Conservation (phyloP, 768 basidiomycete genomes). For the Russula compacta region DNA sequence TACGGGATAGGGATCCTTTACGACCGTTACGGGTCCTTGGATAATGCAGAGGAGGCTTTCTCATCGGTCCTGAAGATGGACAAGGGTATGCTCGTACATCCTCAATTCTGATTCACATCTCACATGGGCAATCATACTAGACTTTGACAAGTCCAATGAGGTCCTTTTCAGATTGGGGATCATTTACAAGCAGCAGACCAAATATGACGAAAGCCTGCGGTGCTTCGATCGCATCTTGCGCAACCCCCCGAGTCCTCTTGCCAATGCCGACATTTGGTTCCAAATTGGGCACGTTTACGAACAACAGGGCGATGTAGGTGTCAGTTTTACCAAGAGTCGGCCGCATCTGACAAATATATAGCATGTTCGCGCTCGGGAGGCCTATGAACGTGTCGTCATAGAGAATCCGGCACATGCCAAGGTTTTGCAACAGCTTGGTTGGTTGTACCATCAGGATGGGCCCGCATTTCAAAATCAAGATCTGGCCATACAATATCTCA, state of each 20-base stretch:
- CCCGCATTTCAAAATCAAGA: slow-evolving; percentile 96
- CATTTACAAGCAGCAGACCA: slow-evolving; percentile 98
- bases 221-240: slow-evolving; percentile 97
- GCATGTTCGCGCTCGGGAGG: slow-evolving; percentile 87
- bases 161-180: slow-evolving; percentile 97
- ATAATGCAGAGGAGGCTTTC: slow-evolving; percentile 99
- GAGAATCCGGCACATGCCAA: slow-evolving; percentile 95
- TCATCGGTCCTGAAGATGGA: slow-evolving; percentile 95
- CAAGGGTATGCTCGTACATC: slow-evolving; percentile 47
- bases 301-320: slow-evolving; percentile 86
- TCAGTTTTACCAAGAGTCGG: not conserved
- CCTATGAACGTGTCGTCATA: slow-evolving; percentile 89
- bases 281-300: slow-evolving; percentile 99
- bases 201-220: slow-evolving; percentile 77
- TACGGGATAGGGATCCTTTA: slow-evolving; percentile 99
- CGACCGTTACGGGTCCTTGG: slow-evolving; percentile 95
- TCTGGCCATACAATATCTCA: slow-evolving; percentile 85
- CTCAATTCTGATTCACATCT: not conserved
- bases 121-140: slow-evolving; percentile 32
- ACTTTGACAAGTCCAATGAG: slow-evolving; percentile 98
- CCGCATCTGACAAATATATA: slow-evolving; percentile 28
- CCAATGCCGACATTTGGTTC: slow-evolving; percentile 98
- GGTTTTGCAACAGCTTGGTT: slow-evolving; percentile 95
- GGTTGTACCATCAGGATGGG: slow-evolving; percentile 94
- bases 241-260: slow-evolving; percentile 91